These are phyloP conservation scores for Pogostemon cablin DNA, from an alignment of 257 asterid species.

Conservation along the genomic window DNA sequence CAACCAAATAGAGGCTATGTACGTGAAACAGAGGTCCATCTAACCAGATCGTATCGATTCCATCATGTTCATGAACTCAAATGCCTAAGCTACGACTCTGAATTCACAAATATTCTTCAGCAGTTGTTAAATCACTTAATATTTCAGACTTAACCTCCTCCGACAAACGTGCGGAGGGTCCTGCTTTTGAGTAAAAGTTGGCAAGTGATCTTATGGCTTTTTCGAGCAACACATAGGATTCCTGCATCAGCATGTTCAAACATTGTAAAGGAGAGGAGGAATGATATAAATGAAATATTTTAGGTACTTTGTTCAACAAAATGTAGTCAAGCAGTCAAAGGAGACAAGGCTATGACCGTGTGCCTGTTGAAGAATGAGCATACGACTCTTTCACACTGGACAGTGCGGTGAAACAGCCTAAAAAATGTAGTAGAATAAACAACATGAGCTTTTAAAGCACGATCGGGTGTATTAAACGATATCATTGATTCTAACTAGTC, in stretches of 20 bases:
- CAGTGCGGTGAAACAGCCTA: too few relatives aligned
- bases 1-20: neutral
- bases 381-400: too few relatives aligned
- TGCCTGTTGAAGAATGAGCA: too few relatives aligned
- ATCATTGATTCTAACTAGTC: too few relatives aligned
- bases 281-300: too few relatives aligned
- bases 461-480: too few relatives aligned
- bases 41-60: neutral
- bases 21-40: neutral
- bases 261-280: neutral
- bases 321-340: too few relatives aligned
- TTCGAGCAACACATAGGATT: slow-evolving; percentile 80
- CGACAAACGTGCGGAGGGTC: slow-evolving; percentile 83
- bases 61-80: neutral
- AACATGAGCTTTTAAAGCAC: too few relatives aligned
- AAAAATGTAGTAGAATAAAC: too few relatives aligned
- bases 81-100: neutral
- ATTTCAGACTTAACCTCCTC: slow-evolving; percentile 68
- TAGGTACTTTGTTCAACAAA: too few relatives aligned
- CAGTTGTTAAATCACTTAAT: slow-evolving; percentile 53
- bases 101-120: slow-evolving; percentile 60
- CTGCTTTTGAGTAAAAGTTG: slow-evolving; percentile 80
- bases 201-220: slow-evolving; percentile 85
- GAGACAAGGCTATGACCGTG: too few relatives aligned
- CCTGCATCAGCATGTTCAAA: slow-evolving; percentile 51